phyloP scores from a whole-genome alignment of 306 rosid genomes.

The Quillaja saponaria region DNA sequence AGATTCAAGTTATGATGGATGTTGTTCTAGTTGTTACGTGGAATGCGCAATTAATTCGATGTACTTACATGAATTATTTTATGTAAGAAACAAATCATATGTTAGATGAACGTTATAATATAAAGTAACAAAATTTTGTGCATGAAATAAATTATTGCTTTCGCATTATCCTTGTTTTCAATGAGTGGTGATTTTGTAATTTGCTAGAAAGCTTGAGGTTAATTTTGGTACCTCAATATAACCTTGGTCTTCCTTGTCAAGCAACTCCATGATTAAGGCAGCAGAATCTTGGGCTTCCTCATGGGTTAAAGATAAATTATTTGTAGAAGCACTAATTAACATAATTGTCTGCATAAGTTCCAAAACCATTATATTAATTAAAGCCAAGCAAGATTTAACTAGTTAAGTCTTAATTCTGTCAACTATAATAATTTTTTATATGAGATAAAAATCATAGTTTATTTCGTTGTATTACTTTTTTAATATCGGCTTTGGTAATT shows the following conservation, averaged over 20 bases:
- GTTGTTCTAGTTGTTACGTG: too few relatives aligned
- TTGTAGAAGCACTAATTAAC: slow-evolving; percentile 62
- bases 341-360: slow-evolving; percentile 51
- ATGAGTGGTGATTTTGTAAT: background rate
- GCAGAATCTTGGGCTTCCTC: slow-evolving; percentile 83
- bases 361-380: slow-evolving; percentile 15
- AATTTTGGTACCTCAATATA: slow-evolving; percentile 62
- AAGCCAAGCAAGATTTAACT: too few relatives aligned
- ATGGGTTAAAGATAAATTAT: slow-evolving; percentile 63
- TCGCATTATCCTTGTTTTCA: too few relatives aligned
- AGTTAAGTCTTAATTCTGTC: too few relatives aligned
- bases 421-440: too few relatives aligned
- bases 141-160: too few relatives aligned
- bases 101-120: too few relatives aligned
- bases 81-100: slow-evolving; percentile 5
- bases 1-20: too few relatives aligned
- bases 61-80: slow-evolving; percentile 1
- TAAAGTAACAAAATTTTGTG: too few relatives aligned
- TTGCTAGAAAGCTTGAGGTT: slow-evolving; percentile 1
- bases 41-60: too few relatives aligned
- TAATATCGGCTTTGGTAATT: slow-evolving; percentile 58
- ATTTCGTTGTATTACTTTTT: slow-evolving; percentile 49
- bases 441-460: too few relatives aligned
- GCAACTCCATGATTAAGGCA: slow-evolving; percentile 61
- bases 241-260: slow-evolving; percentile 66